Evolutionary conservation across 2,329 filamentous ascomycete species (phyloP), one percentile per base, ranked within the genome.

Genomic region (Cladosporium sp.): DNA sequence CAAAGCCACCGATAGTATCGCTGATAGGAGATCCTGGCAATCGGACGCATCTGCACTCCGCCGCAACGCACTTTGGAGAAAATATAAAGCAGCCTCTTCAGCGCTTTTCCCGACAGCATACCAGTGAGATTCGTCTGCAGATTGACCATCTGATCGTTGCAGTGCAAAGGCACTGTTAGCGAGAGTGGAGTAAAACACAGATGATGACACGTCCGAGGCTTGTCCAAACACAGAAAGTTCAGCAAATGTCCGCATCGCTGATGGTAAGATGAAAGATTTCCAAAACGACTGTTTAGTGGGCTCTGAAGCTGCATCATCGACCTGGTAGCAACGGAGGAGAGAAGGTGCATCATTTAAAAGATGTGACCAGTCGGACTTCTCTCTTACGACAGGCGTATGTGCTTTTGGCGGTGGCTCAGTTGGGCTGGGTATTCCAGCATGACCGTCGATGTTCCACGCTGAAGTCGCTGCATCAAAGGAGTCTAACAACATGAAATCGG

Each of bases 151-250:
- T 11, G 27, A 30, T 7, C 41, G 13, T 32, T 43, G 27, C 43
- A 36, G 34, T 5, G 32, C 4, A 18, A 38, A 37, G 4, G 43
- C 43, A 22, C 43, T 37, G 30, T 38, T 47, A 13, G 43, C 43
- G 15, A 47, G n/a, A 13, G 43, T 47, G 8, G 32, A 24, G 43
- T 47, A 47, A 19, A 47, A 47, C 5, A 47, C 22, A 12, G 43
- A 47, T 37, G 43, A 47, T 8, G 43, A 47, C 7, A 37, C 18
- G 30, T 47, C 32, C 3, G 30, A 17, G 2, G 43, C 30, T 37
- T 38, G 20, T 11, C 34, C 32, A n/a, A 47, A 47, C 8, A 47
- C 43, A 3, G 43, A 24, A 8, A 47, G 27, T 17, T 47, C 43
- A 7, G 30, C 43, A 38, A 47, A 47, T 12, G 32, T 47, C 3